Base-by-base conservation (phyloP, 2,329 filamentous ascomycete species). In the Coniochaeta ligniaria region DNA sequence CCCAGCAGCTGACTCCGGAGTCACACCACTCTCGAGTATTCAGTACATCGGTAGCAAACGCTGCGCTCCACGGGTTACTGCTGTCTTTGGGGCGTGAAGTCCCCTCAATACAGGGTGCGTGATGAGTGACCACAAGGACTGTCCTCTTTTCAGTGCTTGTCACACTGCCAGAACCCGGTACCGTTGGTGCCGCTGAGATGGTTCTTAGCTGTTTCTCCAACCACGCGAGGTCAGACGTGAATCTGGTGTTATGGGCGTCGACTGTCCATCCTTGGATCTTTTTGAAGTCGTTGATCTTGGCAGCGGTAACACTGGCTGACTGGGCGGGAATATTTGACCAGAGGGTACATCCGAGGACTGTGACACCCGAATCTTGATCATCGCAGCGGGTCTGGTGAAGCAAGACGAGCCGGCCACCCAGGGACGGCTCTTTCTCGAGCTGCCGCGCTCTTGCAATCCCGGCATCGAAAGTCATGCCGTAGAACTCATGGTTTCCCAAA, bases 401-500 rank as follows among this genome's bases (percentile, higher is more conserved):
- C 4, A 85, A 64, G 4, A 76, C 68, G 12, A 83, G 59, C 36
- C 71, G 75, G 0, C 72, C 73, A 0, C 59, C 60, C 14, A 83
- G 65, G 0, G 56, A 59, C 0, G 73, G 69, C 59, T 83, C 79
- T 3, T 68, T 57, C 58, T 69, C 69, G 3, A 83, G 67, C 8
- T 65, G 65, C 24, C 65, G 64, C 0, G 79, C 80, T 12, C 66
- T 67, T 2, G 66, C 65, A 6, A 83, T 62, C 0, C 74, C 75
- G 0, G 71, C 65, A 1, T 73, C 68, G 58, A 76, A 73, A 43
- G 70, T 72, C 36, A 77, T 69, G 33, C 75, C 75, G 65, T 81
- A 82, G 66, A 83, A 83, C 66, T 84, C 81, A 64, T 83, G 80
- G 66, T 83, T 83, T 0, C 80, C 82, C 2, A 83, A 72, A 0